A percentile compares a stretch with the other conserved stretches of the same genome.
Conservation (phyloP, 768 basidiomycete genomes). For the Scleroderma citrinum region DNA sequence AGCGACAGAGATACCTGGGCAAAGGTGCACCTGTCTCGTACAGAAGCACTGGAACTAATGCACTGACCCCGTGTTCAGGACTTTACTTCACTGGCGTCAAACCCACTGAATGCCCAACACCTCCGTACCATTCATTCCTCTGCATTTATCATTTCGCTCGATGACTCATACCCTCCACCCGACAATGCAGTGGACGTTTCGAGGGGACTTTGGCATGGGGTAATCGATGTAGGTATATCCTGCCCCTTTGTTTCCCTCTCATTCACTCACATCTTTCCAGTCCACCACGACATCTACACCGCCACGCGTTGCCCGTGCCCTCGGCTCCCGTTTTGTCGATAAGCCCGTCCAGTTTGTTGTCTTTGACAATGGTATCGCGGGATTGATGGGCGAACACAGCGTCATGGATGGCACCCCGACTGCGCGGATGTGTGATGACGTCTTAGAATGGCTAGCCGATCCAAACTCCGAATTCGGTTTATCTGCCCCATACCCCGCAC, state of each 20-base stretch:
- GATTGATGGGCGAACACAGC: constrained; percentile 91
- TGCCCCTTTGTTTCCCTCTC: too few species aligned
- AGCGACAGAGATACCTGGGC: constrained; percentile 88
- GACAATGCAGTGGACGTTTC: constrained; percentile 51
- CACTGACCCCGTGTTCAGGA: constrained; percentile 39
- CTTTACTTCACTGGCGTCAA: constrained; percentile 53
- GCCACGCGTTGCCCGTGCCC: constrained; percentile 33
- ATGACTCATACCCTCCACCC: constrained; percentile 45
- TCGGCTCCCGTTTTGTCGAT: constrained; percentile 81
- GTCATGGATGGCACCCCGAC: constrained; percentile 89
- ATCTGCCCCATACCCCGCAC: constrained; percentile 9
- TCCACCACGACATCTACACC: constrained; percentile 18
- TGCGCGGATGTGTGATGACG: constrained; percentile 62
- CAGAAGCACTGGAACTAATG: neutral
- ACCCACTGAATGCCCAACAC: constrained; percentile 56
- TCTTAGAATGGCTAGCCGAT: constrained; percentile 54
- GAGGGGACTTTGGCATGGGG: constrained; percentile 79
- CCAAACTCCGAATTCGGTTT: constrained; percentile 61
- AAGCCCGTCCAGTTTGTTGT: constrained; percentile 87
- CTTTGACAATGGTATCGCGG: constrained; percentile 74
- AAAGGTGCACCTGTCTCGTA: constrained; percentile 43
- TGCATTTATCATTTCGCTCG: constrained; percentile 80
- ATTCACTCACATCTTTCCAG: constrained; percentile 2
- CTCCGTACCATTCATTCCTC: constrained; percentile 76
- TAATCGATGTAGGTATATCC: constrained; percentile 34